Base-by-base conservation (phyloP, 257 asterid species). In the Solanum chiquidenum region DNA sequence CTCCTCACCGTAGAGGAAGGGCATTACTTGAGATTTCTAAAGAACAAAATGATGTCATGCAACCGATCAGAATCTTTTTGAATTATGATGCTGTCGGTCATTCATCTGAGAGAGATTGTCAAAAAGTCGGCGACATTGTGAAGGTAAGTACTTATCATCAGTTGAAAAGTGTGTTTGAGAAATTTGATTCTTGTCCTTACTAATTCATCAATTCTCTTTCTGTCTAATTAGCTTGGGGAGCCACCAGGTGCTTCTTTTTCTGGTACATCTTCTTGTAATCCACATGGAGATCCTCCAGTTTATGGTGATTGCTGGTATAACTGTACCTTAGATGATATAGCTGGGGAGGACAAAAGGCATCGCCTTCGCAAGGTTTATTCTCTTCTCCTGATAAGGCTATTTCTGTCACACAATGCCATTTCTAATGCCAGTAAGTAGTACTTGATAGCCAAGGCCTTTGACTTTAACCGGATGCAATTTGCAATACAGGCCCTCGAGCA, bases 11-110 rank as follows among this genome's bases (percentile, higher is more conserved):
- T 77, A 94, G 79, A 90, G 94, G 98, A 87, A 93, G 99, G 90
- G 87, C 95, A 42, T 91, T 96, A 92, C 95, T 96, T 60, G 90
- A 91, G 33, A 86, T 91, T 82, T 86, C 95, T 55, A 90, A 75
- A 77, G 69, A 84, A 37, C 90, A 90, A 23, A 91, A 88, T 83
- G 96, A 94, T 87, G 95, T 90, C 31, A 96, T 93, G 89, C 91
- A 92, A 62, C 99, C 99, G 16, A 97, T 97, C 86, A 93, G 99
- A 89, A 96, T 96, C 89, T 95, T 91, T 90, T 91, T 96, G 90
- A 96, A 96, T 93, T 96, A 96, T 91, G 99, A 96, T 88, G 99
- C 99, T 86, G 98, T 96, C 85, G 99, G 99, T 44, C 99, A 96
- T 90, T 96, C 99, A 37, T 93, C 98, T 1, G 98, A 96, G 89